Base-by-base conservation (phyloP, 257 asterid species). In the Orobanche coerulescens region DNA sequence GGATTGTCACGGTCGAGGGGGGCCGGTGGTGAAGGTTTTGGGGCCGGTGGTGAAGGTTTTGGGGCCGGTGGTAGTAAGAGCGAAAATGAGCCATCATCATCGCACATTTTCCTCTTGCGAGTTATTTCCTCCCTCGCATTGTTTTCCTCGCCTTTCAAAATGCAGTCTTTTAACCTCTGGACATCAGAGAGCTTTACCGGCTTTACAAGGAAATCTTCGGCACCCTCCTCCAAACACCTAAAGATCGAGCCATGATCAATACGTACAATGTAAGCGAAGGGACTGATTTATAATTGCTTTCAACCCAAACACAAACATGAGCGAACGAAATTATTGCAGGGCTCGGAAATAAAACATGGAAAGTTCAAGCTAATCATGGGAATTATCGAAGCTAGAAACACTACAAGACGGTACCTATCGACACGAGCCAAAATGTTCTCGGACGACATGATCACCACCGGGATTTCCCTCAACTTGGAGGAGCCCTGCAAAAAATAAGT, bases 221-320 rank as follows among this genome's bases (percentile, higher is more conserved):
- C 97, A 31, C 97, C 97, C 73, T 81, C 97, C 66, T 90, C 95
- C 48, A 90, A 58, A 58, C 97, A 90, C 64, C 97, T 87, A 23
- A 37, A 0, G 14, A 48, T 48, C 30, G 6, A 7, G 6, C 4
- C 13, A 48, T 6, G 54, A 8, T n/a, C 5, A 19, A 48, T 16
- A n/a, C n/a, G n/a, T n/a, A n/a, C n/a, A n/a, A n/a, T n/a, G n/a
- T n/a, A n/a, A n/a, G n/a, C n/a, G n/a, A n/a, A n/a, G n/a, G n/a
- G n/a, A 20, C 0, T 18, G 14, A 20, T 12, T 22, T n/a, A 51
- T 11, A 0, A 26, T 5, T 46, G 8, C 5, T 46, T 49, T 22
- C 33, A 22, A 20, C 14, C 30, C 8, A 1, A 9, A 49, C 5
- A 49, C 56, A 49, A 22, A 49, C 54, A 19, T 18, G 37, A 2